A percentile compares a stretch with the other conserved stretches of the same genome.
Conservation (phyloP, 2,329 filamentous ascomycete species). For the Neopestalotiopsis sp. region DNA sequence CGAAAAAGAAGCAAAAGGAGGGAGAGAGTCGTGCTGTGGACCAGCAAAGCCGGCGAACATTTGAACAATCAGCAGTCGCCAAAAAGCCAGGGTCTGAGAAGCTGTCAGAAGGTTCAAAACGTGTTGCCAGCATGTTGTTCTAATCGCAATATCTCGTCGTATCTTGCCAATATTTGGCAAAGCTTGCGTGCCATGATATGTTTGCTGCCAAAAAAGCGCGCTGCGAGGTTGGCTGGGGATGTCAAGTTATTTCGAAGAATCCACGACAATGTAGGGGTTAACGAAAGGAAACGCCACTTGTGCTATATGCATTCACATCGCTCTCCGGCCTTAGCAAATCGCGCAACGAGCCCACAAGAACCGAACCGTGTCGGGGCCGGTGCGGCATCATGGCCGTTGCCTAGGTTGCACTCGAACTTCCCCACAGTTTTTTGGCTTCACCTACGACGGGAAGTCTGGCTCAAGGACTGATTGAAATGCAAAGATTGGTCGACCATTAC, state of each 20-base stretch:
- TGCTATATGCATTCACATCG: not conserved
- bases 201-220: not conserved
- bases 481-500: not conserved
- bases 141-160: not conserved
- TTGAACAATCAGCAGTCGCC: conserved; percentile 36
- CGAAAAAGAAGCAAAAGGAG: conserved; percentile 52
- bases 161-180: not conserved
- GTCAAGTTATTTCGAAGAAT: not conserved
- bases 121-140: conserved; percentile 38
- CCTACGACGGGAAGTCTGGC: not conserved
- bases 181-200: not conserved
- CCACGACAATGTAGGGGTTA: not conserved
- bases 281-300: not conserved
- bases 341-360: not conserved
- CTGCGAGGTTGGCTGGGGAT: not conserved
- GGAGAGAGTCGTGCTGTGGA: conserved; percentile 18
- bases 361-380: not conserved
- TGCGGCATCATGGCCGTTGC: not conserved
- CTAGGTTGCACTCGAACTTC: not conserved
- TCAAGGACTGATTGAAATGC: not conserved
- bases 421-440: conserved; percentile 1
- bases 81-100: conserved; percentile 32
- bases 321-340: not conserved
- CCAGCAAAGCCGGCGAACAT: conserved; percentile 29
- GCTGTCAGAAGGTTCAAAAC: conserved; percentile 34